phyloP scores from a whole-genome alignment of 73 alveolate species.

The Paramecium primaurelia region DNA sequence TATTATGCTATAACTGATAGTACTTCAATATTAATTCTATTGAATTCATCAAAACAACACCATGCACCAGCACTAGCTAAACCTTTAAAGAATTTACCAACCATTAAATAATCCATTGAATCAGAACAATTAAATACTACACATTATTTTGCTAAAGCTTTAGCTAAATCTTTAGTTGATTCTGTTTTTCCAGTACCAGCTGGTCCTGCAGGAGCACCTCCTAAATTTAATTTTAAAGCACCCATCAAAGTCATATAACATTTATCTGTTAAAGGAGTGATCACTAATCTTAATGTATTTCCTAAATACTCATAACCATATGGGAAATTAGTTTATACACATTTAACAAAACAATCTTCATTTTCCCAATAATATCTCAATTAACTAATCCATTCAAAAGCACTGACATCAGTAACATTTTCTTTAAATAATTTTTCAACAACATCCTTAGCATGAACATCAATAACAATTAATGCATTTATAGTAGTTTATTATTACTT shows the following conservation, averaged over 20 bases:
- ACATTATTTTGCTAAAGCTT: constrained; percentile 98
- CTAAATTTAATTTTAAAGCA: constrained; percentile 92
- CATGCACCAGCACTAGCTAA: constrained; percentile 97
- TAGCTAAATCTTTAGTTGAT: constrained; percentile 98
- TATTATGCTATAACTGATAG: constrained; percentile 89
- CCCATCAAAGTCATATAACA: constrained; percentile 98
- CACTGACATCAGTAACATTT: constrained; percentile 62
- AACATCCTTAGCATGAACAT: constrained; percentile 97
- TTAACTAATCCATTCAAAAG: constrained; percentile 85
- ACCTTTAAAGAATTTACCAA: constrained; percentile 96
- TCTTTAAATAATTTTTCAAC: constrained; percentile 62
- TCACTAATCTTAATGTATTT: constrained; percentile 92
- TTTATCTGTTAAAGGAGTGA: constrained; percentile 96
- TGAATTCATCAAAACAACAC: constrained; percentile 98
- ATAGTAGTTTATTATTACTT: constrained; percentile 81
- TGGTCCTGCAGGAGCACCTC: constrained; percentile 99
- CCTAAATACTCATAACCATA: constrained; percentile 98
- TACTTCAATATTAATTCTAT: constrained; percentile 95
- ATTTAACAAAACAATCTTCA: constrained; percentile 80
- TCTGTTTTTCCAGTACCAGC: constrained; percentile 99
- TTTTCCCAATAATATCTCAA: constrained; percentile 93
- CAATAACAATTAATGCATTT: constrained; percentile 98
- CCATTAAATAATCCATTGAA: constrained; percentile 92
- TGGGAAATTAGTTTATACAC: constrained; percentile 79
- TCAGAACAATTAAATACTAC: constrained; percentile 99